Base-by-base conservation (phyloP, 495 filamentous ascomycete genomes). In the Podospora australis region DNA sequence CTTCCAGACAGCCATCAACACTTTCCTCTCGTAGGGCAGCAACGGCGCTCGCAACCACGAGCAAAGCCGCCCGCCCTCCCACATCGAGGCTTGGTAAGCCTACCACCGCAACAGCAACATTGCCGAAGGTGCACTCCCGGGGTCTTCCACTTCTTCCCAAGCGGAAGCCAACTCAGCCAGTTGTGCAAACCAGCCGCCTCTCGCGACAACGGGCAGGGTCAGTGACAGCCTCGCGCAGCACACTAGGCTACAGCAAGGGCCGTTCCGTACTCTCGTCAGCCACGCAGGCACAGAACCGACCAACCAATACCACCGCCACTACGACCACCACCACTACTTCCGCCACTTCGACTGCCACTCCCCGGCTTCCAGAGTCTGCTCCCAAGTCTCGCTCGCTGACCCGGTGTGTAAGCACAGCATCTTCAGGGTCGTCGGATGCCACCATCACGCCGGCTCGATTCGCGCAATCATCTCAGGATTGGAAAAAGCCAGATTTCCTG, bases 231-330 rank as follows among this genome's bases (percentile, higher is more conserved):
- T 90, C 89, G 10, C 78, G 79, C 44, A 85, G 78, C 39, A 95
- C 90, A 0, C 66, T 96, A 22, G 89, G 89, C 6, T 91, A 90
- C 60, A 81, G 79, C 43, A 87, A 84, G 58, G 88, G 90, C 22
- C 76, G 88, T 13, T 74, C 72, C 13, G 75, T n/a, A n/a, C n/a
- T 82, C 11, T 83, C 83, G 1, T 62, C 63, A 5, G 58, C 61
- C 5, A 56, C 75, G 10, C 57, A 65, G 8, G 60, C 56, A 21
- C 49, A 56, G 23, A 63, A 36, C 2, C 44, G 39, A 6, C 23
- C 55, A 25, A 24, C 23, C 26, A n/a, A n/a, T n/a, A n/a, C n/a
- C n/a, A n/a, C n/a, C n/a, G n/a, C n/a, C n/a, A n/a, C n/a, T n/a
- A n/a, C n/a, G n/a, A n/a, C n/a, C n/a, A n/a, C n/a, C n/a, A n/a